Evolutionary conservation across 768 basidiomycete species (phyloP).

Genomic region (Tulasnella calospora): DNA sequence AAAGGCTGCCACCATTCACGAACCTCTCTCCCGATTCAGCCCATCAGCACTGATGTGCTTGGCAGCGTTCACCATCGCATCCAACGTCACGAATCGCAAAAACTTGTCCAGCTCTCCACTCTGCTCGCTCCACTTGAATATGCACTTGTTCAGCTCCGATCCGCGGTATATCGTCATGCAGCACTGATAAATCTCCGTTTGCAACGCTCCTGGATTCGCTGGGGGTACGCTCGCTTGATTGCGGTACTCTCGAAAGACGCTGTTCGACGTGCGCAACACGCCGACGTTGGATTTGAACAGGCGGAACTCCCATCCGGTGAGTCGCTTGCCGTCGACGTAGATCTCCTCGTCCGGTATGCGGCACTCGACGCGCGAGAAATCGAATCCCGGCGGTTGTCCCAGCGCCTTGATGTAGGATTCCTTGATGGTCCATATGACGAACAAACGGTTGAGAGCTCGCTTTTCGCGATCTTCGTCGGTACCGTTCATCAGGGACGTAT

Average conservation of each 20-base stretch:
- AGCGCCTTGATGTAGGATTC: slow-evolving; percentile 79
- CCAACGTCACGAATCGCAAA: slow-evolving; percentile 27
- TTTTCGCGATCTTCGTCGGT: slow-evolving; percentile 50
- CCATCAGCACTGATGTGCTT: slow-evolving; percentile 27
- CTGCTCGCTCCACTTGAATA: slow-evolving; percentile 27
- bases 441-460: slow-evolving; percentile 64
- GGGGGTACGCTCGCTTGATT: slow-evolving; percentile 32
- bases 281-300: slow-evolving; percentile 70
- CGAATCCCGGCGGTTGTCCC: slow-evolving; percentile 74
- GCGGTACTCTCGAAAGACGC: neutral
- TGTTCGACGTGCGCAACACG: neutral
- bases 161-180: slow-evolving; percentile 29
- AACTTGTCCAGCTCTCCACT: slow-evolving; percentile 17
- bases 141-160: slow-evolving; percentile 23
- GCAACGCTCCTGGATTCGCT: slow-evolving; percentile 34
- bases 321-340: slow-evolving; percentile 59
- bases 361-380: slow-evolving; percentile 77
- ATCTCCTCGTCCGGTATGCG: slow-evolving; percentile 61
- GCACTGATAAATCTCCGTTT: slow-evolving; percentile 29
- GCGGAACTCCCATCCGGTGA: slow-evolving; percentile 83
- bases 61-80: slow-evolving; percentile 27
- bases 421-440: slow-evolving; percentile 73
- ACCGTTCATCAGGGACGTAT: slow-evolving; percentile 30
- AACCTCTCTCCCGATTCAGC: slow-evolving; percentile 17
- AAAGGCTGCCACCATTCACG: neutral